Evolutionary conservation across 495 filamentous ascomycete species (phyloP).

Genomic region (Apiosordaria backusii): DNA sequence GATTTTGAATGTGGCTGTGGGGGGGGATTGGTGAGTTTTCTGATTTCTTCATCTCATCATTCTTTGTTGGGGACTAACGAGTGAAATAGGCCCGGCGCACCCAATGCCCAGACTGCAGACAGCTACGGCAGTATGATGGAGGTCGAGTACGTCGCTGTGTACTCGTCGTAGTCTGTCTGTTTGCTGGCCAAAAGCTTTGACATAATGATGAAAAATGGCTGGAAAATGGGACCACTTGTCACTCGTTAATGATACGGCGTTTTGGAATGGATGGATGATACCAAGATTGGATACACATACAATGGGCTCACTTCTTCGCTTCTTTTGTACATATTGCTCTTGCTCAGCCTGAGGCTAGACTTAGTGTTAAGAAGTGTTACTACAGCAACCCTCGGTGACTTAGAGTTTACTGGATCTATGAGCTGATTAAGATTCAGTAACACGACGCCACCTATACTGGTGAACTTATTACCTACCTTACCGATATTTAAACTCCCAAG

Average conservation of each 20-base stretch:
- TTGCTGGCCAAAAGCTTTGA: not conserved
- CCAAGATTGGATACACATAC: not conserved
- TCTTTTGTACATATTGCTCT: slow-evolving; percentile 8
- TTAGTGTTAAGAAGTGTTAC: not conserved
- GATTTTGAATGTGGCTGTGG: slow-evolving; percentile 50
- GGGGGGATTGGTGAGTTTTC: slow-evolving; percentile 44
- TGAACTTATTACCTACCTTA: too few species aligned
- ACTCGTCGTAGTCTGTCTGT: slow-evolving; percentile 13
- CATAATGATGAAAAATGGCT: too few species aligned
- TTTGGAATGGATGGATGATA: not conserved
- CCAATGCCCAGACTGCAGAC: slow-evolving; percentile 35
- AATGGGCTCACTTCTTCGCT: not conserved
- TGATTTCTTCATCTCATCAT: not conserved
- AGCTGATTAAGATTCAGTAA: too few species aligned
- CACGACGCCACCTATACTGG: too few species aligned
- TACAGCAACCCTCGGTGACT: too few species aligned
- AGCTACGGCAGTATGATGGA: slow-evolving; percentile 52
- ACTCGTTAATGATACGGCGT: not conserved
- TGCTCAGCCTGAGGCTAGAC: not conserved
- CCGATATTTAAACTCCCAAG: too few species aligned
- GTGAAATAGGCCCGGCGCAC: slow-evolving; percentile 27
- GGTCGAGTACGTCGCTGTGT: slow-evolving; percentile 46
- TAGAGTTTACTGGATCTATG: too few species aligned
- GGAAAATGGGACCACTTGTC: not conserved
- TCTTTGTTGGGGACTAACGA: slow-evolving; percentile 4